phyloP scores from a whole-genome alignment of 805 yeast genomes.

The Candida quercuum region DNA sequence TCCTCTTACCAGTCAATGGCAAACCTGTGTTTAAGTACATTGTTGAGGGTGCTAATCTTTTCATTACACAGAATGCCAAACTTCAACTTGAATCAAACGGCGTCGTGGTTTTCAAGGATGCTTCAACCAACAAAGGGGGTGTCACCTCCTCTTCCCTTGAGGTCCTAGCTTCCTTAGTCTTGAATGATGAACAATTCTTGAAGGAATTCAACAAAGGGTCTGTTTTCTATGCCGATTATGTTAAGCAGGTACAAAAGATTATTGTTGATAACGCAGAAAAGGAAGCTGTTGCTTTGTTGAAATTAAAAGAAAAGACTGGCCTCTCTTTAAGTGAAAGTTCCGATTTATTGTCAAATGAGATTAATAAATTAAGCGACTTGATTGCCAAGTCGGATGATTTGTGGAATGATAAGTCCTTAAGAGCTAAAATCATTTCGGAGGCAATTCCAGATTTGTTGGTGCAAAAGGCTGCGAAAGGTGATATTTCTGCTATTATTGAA shows the following conservation, averaged over 20 bases:
- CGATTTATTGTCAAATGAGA: conserved; percentile 77
- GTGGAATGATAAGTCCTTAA: conserved; percentile 70
- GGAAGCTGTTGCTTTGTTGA: conserved; percentile 88
- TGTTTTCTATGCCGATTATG: conserved; percentile 76
- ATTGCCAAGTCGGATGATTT: conserved; percentile 80
- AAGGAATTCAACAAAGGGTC: conserved; percentile 70
- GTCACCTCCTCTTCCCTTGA: conserved; percentile 95
- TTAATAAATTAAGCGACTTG: conserved; percentile 82
- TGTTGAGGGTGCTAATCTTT: conserved; percentile 97
- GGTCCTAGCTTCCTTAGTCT: conserved; percentile 89
- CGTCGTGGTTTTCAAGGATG: conserved; percentile 84
- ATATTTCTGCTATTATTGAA: conserved; percentile 43
- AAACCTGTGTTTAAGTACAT: conserved; percentile 76
- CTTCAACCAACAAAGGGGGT: conserved; percentile 97
- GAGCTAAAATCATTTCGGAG: conserved; percentile 68
- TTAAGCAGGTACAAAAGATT: conserved; percentile 71
- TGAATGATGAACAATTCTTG: conserved; percentile 79
- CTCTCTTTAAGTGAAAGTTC: conserved; percentile 61
- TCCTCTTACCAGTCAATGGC: conserved; percentile 68
- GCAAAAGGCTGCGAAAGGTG: conserved; percentile 67
- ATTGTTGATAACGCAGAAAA: conserved; percentile 72
- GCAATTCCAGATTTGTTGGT: conserved; percentile 76
- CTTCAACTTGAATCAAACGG: conserved; percentile 83
- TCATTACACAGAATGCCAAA: conserved; percentile 92
- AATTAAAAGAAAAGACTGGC: conserved; percentile 58